These are phyloP conservation scores for Purshia tridentata DNA, from an alignment of 306 rosid species.

Conservation along the genomic window DNA sequence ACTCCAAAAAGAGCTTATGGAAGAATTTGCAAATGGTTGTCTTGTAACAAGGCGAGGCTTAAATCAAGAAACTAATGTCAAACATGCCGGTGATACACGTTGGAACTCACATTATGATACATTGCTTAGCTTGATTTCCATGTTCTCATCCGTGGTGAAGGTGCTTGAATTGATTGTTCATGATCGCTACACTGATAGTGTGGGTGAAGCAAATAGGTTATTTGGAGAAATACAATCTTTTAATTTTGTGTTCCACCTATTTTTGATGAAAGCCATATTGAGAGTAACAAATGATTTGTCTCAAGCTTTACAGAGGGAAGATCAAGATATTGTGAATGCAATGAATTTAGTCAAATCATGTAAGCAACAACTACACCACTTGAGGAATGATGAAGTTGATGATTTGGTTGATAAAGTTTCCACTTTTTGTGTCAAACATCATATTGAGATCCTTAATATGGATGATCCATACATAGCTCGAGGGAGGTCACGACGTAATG, in stretches of 20 bases:
- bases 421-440: too few relatives aligned
- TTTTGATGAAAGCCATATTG: too few relatives aligned
- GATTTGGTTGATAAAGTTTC: too few relatives aligned
- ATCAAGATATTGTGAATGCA: conserved; percentile 9
- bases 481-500: too few relatives aligned
- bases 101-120: too few relatives aligned
- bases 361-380: background rate
- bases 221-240: too few relatives aligned
- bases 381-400: background rate
- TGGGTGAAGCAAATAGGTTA: background rate
- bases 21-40: too few relatives aligned
- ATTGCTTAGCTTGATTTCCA: too few relatives aligned
- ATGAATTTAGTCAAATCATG: background rate
- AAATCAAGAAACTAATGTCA: background rate
- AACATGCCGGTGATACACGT: background rate
- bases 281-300: conserved; percentile 3
- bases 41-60: background rate
- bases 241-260: too few relatives aligned
- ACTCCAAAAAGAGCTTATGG: too few relatives aligned
- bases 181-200: background rate
- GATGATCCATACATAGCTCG: too few relatives aligned
- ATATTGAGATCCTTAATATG: too few relatives aligned
- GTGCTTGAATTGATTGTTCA: conserved; percentile 3
- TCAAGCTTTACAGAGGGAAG: background rate
- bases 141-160: background rate